Conservation (phyloP, 108 stramenopile species). For the Phaeodactylum tricornutum region DNA sequence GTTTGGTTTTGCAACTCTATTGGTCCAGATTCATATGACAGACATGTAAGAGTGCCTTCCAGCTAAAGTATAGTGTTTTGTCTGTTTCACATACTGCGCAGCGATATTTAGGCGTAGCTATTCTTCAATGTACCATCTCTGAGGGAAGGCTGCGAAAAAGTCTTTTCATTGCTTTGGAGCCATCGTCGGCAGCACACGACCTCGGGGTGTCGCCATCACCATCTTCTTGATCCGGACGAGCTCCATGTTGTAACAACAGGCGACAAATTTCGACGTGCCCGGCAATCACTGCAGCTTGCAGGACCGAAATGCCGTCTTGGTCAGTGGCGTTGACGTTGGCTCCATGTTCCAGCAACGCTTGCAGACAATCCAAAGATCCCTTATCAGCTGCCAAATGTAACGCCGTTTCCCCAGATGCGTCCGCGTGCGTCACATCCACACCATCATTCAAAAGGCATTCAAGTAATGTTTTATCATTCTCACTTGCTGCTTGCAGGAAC, state of each 20-base stretch:
- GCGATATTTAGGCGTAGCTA: no score
- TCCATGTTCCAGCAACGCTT: constrained; percentile 35
- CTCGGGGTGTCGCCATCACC: constrained; percentile 72
- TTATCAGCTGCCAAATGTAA: constrained; percentile 73
- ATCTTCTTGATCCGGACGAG: constrained; percentile 69
- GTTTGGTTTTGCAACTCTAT: constrained; percentile 56
- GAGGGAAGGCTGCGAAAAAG: no score
- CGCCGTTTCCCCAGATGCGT: constrained; percentile 60
- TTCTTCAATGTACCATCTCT: no score
- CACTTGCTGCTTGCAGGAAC: background rate
- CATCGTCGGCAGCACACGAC: constrained; percentile 61
- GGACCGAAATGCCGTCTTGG: constrained; percentile 60
- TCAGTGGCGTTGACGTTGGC: constrained; percentile 54
- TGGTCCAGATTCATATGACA: constrained; percentile 25
- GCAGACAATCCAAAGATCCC: constrained; percentile 42
- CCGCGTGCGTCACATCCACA: constrained; percentile 29
- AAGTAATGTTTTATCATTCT: background rate
- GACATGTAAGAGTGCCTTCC: background rate
- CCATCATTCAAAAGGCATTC: constrained; percentile 5
- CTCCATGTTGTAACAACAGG: constrained; percentile 52
- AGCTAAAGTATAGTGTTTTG: no score
- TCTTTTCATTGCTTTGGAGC: constrained; percentile 21
- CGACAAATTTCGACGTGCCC: constrained; percentile 42
- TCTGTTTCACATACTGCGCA: no score
- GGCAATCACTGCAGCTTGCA: constrained; percentile 70